Evolutionary conservation across 2,329 filamentous ascomycete genomes (phyloP).

Genomic region (Aspergillus chevalieri): DNA sequence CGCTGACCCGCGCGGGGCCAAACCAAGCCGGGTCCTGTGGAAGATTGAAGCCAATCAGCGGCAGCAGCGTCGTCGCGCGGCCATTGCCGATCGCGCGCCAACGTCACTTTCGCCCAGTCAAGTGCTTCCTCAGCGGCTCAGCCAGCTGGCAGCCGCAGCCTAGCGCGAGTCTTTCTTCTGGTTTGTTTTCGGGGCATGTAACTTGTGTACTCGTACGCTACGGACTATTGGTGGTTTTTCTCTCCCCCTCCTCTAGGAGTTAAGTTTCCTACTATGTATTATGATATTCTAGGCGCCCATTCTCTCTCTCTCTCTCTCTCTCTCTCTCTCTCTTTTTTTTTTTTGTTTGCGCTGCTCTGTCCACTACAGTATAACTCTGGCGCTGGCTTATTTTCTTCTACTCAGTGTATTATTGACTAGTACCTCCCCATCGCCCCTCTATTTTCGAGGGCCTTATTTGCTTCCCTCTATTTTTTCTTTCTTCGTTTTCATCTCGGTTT

Average conservation of each 20-base stretch:
- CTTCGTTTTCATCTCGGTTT: constrained; percentile 8
- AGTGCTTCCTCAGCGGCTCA: constrained; percentile 12
- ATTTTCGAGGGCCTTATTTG: neutral
- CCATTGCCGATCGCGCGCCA: constrained; percentile 36
- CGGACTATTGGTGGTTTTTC: neutral
- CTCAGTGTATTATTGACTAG: neutral
- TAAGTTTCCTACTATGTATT: too few species aligned
- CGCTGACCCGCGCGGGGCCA: constrained; percentile 21
- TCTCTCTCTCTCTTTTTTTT: constrained; percentile 4
- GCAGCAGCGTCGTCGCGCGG: constrained; percentile 16
- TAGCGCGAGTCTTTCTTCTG: constrained; percentile 3
- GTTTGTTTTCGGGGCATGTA: neutral
- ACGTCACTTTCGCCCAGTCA: constrained; percentile 15
- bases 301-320: neutral
- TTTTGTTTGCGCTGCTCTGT: neutral
- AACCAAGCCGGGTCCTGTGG: constrained; percentile 13
- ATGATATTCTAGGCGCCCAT: too few species aligned
- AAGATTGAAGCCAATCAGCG: constrained; percentile 13
- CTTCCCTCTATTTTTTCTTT: constrained; percentile 1
- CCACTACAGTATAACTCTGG: too few species aligned
- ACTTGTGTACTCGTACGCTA: neutral
- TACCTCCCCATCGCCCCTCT: constrained; percentile 9
- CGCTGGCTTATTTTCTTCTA: neutral
- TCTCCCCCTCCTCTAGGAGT: too few species aligned
- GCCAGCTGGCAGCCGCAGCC: constrained; percentile 23